phyloP scores from a whole-genome alignment of 805 yeast genomes.

The Starmerella powellii region DNA sequence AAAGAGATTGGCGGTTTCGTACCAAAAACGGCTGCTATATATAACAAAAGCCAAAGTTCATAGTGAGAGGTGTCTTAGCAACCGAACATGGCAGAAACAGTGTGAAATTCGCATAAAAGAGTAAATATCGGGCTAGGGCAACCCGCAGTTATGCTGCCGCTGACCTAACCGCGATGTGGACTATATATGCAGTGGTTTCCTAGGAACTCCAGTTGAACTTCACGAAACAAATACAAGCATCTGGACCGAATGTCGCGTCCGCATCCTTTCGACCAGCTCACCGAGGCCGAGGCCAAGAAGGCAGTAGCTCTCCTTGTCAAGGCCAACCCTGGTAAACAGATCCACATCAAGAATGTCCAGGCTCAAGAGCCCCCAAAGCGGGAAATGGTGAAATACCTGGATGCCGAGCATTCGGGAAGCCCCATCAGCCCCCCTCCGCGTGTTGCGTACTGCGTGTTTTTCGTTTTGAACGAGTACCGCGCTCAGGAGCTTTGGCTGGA shows the following conservation, averaged over 20 bases:
- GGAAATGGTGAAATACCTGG: conserved; percentile 53
- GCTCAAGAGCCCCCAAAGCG: conserved; percentile 62
- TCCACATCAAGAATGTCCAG: conserved; percentile 28
- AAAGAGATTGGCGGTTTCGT: too few species aligned
- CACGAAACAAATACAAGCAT: too few species aligned
- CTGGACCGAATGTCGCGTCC: conserved; percentile 2
- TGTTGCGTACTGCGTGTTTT: conserved; percentile 57
- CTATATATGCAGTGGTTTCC: too few species aligned
- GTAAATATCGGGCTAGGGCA: too few species aligned
- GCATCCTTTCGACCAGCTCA: conserved; percentile 30
- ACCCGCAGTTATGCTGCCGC: too few species aligned
- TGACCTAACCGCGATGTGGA: too few species aligned
- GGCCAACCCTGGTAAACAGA: conserved; percentile 24
- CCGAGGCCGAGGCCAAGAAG: conserved; percentile 25
- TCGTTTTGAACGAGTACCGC: conserved; percentile 35
- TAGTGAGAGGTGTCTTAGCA: too few species aligned
- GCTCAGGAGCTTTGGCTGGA: conserved; percentile 66
- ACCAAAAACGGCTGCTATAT: too few species aligned
- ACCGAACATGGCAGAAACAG: too few species aligned
- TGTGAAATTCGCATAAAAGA: too few species aligned
- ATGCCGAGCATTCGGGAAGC: conserved; percentile 46
- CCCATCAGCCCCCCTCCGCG: conserved; percentile 49
- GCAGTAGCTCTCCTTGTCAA: conserved; percentile 24
- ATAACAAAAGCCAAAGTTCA: too few species aligned
- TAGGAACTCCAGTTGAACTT: too few species aligned